Evolutionary conservation across 768 basidiomycete species (phyloP), one percentile per base, ranked within the genome.

Genomic region (Lactifluus piperatus): DNA sequence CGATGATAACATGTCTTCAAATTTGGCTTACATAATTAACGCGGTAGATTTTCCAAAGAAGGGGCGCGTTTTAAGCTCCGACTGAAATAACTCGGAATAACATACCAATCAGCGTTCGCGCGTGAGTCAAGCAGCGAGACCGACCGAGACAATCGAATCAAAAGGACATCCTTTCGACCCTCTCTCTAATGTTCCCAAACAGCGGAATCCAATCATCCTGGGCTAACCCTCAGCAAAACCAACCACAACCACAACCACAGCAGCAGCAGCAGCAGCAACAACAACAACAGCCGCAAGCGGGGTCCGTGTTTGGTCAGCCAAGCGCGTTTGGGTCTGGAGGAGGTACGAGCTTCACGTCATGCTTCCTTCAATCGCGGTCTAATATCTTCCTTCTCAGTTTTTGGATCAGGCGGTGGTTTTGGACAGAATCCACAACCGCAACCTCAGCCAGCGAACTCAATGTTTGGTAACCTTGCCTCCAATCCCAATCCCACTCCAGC

Each of bases 391-490:
- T 54, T 37, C 63, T 60, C 59, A 68, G 69, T 63, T 9, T 71
- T 66, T 59, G 72, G 74, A 34, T 70, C 75, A 26, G 82, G 81
- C 62, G 73, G 76, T 51, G 77, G 79, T 45, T 91, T 89, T 69
- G 79, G 80, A 32, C 81, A 56, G 47, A 63, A 54, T 22, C 57
- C 62, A 34, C 62, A 64, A 60, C 74, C 60, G 54, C 71, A 78
- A 65, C 84, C 81, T 63, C 85, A 81, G 67, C 79, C 79, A 63
- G 79, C 82, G 5, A 90, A 90, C 67, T 86, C 88, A 43, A 91
- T 91, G 86, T 91, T 91, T 70, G 88, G 88, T 50, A 81, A 79
- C 62, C 68, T 84, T 47, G 75, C 73, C 26, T 70, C 72, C 54
- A 64, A 74, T 27, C 45, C 66, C 14, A 63, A 56, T 56, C 68